A percentile compares a stretch with the other conserved stretches of the same genome.
Conservation (phyloP, 352 stramenopile genomes). For the Phytophthora agathidicida region DNA sequence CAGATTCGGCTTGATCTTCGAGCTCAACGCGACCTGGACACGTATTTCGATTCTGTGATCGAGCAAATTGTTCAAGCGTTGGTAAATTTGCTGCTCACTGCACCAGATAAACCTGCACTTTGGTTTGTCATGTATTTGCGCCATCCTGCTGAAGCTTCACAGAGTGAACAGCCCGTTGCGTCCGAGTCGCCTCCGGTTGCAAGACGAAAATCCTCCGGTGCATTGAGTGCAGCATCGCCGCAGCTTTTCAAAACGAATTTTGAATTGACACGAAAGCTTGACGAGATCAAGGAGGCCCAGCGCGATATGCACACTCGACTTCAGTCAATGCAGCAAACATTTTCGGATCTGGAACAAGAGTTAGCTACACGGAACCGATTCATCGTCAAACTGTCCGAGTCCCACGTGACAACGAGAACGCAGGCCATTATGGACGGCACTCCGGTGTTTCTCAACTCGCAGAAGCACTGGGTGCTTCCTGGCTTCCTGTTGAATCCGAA, state of each 20-base stretch:
- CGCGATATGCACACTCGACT: conserved; percentile 40
- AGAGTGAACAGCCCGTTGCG: neutral
- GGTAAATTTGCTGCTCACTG: conserved; percentile 47
- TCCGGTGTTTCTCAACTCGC: conserved; percentile 56
- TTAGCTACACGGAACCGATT: conserved; percentile 52
- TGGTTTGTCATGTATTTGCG: conserved; percentile 59
- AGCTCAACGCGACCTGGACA: conserved; percentile 48
- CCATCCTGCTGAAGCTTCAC: neutral
- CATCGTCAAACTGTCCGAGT: conserved; percentile 55
- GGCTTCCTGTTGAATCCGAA: conserved; percentile 40
- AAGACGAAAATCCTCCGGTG: conserved; percentile 16
- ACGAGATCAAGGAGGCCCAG: conserved; percentile 52
- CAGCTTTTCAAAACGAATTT: conserved; percentile 68
- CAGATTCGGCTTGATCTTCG: conserved; percentile 20
- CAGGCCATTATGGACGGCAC: conserved; percentile 70
- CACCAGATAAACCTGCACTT: conserved; percentile 39
- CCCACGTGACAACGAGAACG: conserved; percentile 62
- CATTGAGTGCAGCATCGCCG: conserved; percentile 13
- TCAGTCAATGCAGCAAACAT: conserved; percentile 31
- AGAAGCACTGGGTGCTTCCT: conserved; percentile 73
- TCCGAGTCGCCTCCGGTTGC: neutral
- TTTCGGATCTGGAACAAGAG: conserved; percentile 40
- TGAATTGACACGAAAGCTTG: conserved; percentile 61
- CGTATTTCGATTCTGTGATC: conserved; percentile 52
- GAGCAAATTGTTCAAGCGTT: conserved; percentile 43